phyloP scores from a whole-genome alignment of 345 rosid species.

The Pseudoturritis turrita region DNA sequence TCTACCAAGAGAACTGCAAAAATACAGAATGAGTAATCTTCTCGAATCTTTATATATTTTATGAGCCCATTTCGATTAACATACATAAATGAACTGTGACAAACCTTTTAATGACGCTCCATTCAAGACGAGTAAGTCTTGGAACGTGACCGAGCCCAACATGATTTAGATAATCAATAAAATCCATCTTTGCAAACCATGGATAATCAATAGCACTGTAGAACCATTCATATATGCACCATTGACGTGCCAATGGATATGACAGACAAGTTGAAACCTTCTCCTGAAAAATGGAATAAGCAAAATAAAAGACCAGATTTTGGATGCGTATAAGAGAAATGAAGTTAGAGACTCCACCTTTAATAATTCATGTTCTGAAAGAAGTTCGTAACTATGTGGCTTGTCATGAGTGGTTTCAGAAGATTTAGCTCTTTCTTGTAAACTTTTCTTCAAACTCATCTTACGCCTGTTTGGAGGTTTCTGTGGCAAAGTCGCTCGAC shows the following conservation, averaged over 20 bases:
- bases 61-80: neutral
- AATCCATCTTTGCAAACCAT: conserved; percentile 97
- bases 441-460: conserved; percentile 44
- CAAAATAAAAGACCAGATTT: conserved; percentile 10
- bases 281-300: conserved; percentile 45
- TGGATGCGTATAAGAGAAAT: neutral
- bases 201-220: conserved; percentile 93
- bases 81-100: conserved; percentile 8
- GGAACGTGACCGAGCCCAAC: conserved; percentile 89
- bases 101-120: conserved; percentile 97
- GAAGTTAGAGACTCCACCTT: conserved; percentile 44
- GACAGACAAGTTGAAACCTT: conserved; percentile 65
- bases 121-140: conserved; percentile 86
- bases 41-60: neutral
- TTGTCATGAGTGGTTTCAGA: conserved; percentile 38
- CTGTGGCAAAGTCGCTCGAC: conserved; percentile 34
- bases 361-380: conserved; percentile 34
- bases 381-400: conserved; percentile 22
- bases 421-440: conserved; percentile 37
- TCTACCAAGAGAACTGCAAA: conserved; percentile 91
- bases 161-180: conserved; percentile 82
- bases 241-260: conserved; percentile 52
- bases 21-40: conserved; percentile 4
- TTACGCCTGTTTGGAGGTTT: conserved; percentile 63
- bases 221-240: conserved; percentile 95